Evolutionary conservation across 441 rosid genomes (phyloP), one percentile per base, ranked within the genome.

Genomic region (Dalechampia spathulata): DNA sequence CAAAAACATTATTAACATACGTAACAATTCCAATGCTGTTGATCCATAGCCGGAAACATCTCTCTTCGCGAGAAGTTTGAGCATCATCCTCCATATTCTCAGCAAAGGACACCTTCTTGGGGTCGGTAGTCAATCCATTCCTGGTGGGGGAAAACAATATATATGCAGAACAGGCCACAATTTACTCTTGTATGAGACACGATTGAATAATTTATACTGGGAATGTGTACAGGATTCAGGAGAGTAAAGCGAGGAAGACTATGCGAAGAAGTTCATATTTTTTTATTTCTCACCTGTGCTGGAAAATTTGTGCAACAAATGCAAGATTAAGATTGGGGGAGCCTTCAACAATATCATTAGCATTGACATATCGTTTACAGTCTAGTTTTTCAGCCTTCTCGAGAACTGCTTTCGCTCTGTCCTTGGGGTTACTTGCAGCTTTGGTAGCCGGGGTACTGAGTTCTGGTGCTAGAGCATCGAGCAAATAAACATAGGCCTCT

Each of bases 41-140:
- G 54, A 94, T 94, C 99, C 99, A 94, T 53, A 94, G 73, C 20
- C 98, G 87, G 83, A 90, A 94, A 72, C 98, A 90, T 77, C 96
- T 83, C 78, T 94, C 99, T 76, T 94, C 99, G 30, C 96, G 78
- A 57, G 98, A 94, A 62, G 96, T 90, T 75, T 94, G 75, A 7
- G 65, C 80, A 73, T 94, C 98, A 68, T 94, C 99, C 34, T 90
- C 83, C 92, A 90, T 86, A 95, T 86, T 94, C 75, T 94, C 99
- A 58, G 97, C 94, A 62, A 75, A 84, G 47, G 94, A 75, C 42
- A 77, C 64, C 68, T 87, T 90, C 50, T 65, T 65, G 77, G 48
- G 81, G 50, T 87, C 95, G 51, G 52, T 74, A 5, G 93, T 57
- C 68, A 93, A 73, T 45, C 99, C 99, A 79, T 90, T 94, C 82